Evolutionary conservation across 2,329 filamentous ascomycete genomes (phyloP).

Genomic region (Fusarium begoniae): DNA sequence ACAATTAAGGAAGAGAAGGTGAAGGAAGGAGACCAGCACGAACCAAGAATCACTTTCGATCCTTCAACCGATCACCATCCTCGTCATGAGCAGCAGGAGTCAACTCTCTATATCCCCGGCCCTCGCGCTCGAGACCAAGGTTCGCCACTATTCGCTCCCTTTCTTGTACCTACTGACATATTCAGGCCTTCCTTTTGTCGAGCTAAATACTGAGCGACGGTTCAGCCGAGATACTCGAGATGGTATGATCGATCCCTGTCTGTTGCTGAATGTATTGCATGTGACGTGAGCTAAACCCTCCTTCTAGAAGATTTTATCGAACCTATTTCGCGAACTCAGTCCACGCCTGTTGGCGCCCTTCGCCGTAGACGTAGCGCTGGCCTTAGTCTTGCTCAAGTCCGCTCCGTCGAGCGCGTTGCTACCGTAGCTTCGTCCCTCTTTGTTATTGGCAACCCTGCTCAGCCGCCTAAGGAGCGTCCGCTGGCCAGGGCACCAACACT

Average conservation of each 20-base stretch:
- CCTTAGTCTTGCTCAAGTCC: conserved; percentile 42
- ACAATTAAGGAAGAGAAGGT: background rate
- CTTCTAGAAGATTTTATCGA: conserved; percentile 34
- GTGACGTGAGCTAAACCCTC: background rate
- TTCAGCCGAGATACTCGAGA: conserved; percentile 34
- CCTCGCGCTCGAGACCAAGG: conserved; percentile 47
- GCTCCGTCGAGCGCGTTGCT: conserved; percentile 49
- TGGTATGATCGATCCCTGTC: background rate
- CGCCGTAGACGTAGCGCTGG: conserved; percentile 39
- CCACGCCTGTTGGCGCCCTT: conserved; percentile 15
- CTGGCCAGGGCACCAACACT: conserved; percentile 19
- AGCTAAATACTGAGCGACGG: conserved; percentile 33
- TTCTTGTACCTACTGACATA: conserved; percentile 3
- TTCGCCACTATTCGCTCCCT: background rate
- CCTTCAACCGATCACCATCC: conserved; percentile 40
- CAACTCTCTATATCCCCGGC: conserved; percentile 45
- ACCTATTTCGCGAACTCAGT: conserved; percentile 18
- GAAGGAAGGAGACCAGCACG: background rate
- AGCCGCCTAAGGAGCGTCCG: conserved; percentile 27
- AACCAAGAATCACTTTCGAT: conserved; percentile 43
- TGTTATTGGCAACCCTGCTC: conserved; percentile 45
- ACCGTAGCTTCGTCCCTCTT: conserved; percentile 52
- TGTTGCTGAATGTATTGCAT: background rate
- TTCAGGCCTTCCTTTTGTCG: conserved; percentile 41
- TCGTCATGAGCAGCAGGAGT: conserved; percentile 38